phyloP scores from a whole-genome alignment of 2,329 filamentous ascomycete genomes.

The Paramyrothecium sp. region DNA sequence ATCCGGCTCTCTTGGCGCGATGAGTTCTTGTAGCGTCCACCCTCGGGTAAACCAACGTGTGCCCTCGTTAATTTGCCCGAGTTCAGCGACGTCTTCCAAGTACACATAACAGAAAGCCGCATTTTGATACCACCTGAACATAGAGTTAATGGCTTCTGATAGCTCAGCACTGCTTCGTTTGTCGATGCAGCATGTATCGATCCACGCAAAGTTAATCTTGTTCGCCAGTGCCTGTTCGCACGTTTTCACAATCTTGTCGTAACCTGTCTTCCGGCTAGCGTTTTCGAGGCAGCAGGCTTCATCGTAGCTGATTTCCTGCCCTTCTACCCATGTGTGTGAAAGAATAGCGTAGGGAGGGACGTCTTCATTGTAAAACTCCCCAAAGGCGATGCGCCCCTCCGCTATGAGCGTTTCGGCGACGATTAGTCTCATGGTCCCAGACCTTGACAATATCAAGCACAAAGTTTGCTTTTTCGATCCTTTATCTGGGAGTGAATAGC shows the following conservation, averaged over 20 bases:
- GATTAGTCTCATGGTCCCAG: no score
- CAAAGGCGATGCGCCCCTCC: no score
- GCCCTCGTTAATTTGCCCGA: neutral
- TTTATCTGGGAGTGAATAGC: no score
- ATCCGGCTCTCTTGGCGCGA: neutral
- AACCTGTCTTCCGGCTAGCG: slow-evolving; percentile 5
- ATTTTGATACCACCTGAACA: slow-evolving; percentile 15
- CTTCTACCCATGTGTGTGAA: slow-evolving; percentile 17
- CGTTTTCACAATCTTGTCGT: slow-evolving; percentile 11
- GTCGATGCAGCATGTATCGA: slow-evolving; percentile 18
- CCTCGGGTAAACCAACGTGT: neutral
- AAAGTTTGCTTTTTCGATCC: no score
- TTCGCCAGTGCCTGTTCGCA: slow-evolving; percentile 4
- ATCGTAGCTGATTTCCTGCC: slow-evolving; percentile 11
- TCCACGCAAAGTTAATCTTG: slow-evolving; percentile 12
- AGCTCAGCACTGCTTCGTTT: slow-evolving; percentile 10
- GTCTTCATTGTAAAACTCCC: no score
- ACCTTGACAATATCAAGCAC: no score
- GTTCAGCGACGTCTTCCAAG: slow-evolving; percentile 9
- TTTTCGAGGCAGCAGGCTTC: slow-evolving; percentile 3
- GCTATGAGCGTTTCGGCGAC: no score
- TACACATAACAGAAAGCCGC: slow-evolving; percentile 14
- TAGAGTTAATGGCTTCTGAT: slow-evolving; percentile 11
- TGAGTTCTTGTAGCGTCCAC: neutral
- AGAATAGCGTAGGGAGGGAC: slow-evolving; percentile 16